A percentile compares a stretch with the other conserved stretches of the same genome.
Conservation (phyloP, 1,284 basidiomycete species). For the Amylostereum chailletii region DNA sequence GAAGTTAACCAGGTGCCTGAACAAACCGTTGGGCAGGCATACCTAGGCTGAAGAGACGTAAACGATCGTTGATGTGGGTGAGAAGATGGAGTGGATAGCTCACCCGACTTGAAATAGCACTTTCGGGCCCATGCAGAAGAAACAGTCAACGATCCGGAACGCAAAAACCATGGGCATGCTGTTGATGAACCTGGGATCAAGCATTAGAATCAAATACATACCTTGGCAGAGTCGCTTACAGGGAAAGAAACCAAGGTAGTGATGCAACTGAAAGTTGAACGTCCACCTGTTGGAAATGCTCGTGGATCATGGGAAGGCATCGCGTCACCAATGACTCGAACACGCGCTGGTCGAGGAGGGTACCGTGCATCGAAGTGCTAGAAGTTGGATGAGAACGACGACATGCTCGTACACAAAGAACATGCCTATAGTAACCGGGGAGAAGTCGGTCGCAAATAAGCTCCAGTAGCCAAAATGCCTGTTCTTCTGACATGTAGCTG, state of each 20-base stretch:
- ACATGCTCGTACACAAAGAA: conserved; percentile 8
- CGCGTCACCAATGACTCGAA: conserved; percentile 95
- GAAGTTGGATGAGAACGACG: conserved; percentile 1
- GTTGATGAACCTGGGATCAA: conserved; percentile 74
- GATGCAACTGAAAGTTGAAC: conserved; percentile 97
- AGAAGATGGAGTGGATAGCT: conserved; percentile 21
- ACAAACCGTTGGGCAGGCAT: background rate
- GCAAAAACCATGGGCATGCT: conserved; percentile 99
- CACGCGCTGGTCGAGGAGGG: conserved; percentile 93
- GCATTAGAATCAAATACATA: background rate
- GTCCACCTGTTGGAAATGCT: conserved; percentile 88
- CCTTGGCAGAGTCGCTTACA: conserved; percentile 38
- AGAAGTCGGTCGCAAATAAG: conserved; percentile 92
- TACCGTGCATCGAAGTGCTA: conserved; percentile 98
- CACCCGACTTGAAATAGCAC: conserved; percentile 97
- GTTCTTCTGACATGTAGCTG: conserved; percentile 98
- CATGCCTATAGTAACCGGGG: conserved; percentile 94
- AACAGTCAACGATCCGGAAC: conserved; percentile 97
- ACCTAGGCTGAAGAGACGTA: conserved; percentile 6
- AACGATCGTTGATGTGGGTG: background rate
- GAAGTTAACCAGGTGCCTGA: conserved; percentile 30
- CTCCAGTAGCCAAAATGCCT: conserved; percentile 96
- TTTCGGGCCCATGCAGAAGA: conserved; percentile 98
- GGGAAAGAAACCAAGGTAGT: conserved; percentile 94
- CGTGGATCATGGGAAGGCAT: conserved; percentile 87